phyloP scores from a whole-genome alignment of 1,284 basidiomycete species.

The Pyrrhoderma lamaoense region DNA sequence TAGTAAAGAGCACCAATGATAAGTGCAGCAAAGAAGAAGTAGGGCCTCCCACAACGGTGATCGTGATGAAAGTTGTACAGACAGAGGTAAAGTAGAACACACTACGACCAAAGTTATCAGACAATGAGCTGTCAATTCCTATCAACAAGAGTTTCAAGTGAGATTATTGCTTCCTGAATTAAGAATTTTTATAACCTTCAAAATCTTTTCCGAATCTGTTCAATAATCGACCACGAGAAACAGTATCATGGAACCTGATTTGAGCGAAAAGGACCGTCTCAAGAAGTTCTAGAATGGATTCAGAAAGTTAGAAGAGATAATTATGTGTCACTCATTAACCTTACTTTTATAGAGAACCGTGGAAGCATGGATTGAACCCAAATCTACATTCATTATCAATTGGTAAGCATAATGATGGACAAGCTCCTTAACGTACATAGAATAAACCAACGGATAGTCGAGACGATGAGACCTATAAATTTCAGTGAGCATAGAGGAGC shows the following conservation, averaged over 20 bases:
- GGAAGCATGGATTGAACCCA: conserved; percentile 65
- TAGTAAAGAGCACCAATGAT: conserved; percentile 63
- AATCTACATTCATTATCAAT: conserved; percentile 37
- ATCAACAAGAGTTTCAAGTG: background rate
- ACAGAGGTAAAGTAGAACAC: conserved; percentile 53
- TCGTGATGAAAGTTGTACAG: conserved; percentile 65
- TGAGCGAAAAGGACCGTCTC: conserved; percentile 85
- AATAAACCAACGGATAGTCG: conserved; percentile 61
- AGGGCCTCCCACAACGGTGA: conserved; percentile 74
- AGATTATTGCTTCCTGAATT: background rate
- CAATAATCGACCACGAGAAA: conserved; percentile 77
- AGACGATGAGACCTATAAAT: conserved; percentile 49
- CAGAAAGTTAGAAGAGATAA: conserved; percentile 19
- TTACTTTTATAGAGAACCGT: conserved; percentile 62
- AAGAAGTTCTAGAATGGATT: conserved; percentile 69
- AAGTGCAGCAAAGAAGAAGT: conserved; percentile 61
- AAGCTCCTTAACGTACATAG: conserved; percentile 39
- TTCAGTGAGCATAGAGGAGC: background rate
- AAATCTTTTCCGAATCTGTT: conserved; percentile 95
- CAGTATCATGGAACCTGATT: conserved; percentile 91
- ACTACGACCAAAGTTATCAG: conserved; percentile 82
- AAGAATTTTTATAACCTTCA: conserved; percentile 58
- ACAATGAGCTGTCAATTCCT: conserved; percentile 80
- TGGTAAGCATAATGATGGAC: conserved; percentile 5
- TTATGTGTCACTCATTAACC: conserved; percentile 26